A percentile compares a stretch with the other conserved stretches of the same genome.
Evolutionary conservation across 169 alveolate species (phyloP).

Genomic region (Cryptosporidium sp.): DNA sequence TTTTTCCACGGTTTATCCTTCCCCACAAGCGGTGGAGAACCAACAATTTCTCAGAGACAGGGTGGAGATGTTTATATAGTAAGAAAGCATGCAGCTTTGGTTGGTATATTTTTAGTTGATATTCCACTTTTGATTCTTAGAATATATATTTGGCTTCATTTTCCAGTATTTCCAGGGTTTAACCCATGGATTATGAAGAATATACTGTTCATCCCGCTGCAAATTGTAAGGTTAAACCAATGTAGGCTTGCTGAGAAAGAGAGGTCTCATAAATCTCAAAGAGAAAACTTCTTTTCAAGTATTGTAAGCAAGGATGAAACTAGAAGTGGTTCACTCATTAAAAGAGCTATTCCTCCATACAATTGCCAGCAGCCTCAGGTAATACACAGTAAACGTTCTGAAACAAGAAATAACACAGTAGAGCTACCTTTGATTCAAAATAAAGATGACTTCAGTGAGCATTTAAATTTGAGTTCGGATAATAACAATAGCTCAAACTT

Average conservation of each 20-base stretch:
- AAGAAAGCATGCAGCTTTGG: constrained; percentile 81
- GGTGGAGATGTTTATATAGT: constrained; percentile 78
- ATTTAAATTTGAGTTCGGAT: constrained; percentile 1
- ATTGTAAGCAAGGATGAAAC: constrained; percentile 1
- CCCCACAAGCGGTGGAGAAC: constrained; percentile 80
- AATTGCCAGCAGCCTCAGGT: not conserved
- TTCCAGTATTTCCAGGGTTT: constrained; percentile 79
- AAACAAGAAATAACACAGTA: constrained; percentile 6
- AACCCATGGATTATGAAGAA: constrained; percentile 80
- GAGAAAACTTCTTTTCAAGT: constrained; percentile 32
- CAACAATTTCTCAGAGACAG: constrained; percentile 44
- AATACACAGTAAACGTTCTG: not conserved
- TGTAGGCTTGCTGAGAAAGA: constrained; percentile 81
- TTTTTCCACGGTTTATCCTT: constrained; percentile 80
- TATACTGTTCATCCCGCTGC: constrained; percentile 70
- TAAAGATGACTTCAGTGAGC: constrained; percentile 17
- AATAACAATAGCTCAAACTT: not conserved
- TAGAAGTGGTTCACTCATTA: not conserved
- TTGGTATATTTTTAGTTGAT: constrained; percentile 80
- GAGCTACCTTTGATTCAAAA: constrained; percentile 22
- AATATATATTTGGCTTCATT: constrained; percentile 78
- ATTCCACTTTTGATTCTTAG: constrained; percentile 76
- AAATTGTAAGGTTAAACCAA: constrained; percentile 80
- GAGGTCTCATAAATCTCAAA: constrained; percentile 77
- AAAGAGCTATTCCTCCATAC: constrained; percentile 16